Base-by-base conservation (phyloP, 108 stramenopile genomes). In the Pseudonitzschia delicatissima region DNA sequence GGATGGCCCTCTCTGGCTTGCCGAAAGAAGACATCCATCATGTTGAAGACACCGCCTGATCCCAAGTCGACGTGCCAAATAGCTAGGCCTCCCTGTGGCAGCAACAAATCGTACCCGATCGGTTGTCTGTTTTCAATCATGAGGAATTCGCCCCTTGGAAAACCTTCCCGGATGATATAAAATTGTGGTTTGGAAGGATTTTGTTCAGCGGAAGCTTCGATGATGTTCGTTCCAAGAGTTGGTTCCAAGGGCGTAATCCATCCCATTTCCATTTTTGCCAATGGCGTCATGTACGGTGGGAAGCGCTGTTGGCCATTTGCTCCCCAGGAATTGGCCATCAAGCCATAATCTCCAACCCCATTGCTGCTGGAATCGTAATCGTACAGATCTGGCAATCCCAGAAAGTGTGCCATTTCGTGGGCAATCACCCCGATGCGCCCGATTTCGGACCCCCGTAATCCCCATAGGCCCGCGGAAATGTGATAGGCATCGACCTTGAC, bases 111-210 rank as follows among this genome's bases (percentile, higher is more conserved):
- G 51, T 71, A 68, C 17, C 83, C 82, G 5, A 49, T 36, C 9
- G 29, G 39, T 65, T 84, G 86, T 18, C 86, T 68, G 69, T 87
- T 87, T 66, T 87, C 86, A 60, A 87, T 82, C 35, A 87, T 49
- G 5, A 87, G 71, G 44, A 83, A 87, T 64, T 87, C 85, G 9
- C 77, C 64, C 42, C 49, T 17, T 32, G 71, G 68, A 61, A 70
- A 83, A 63, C 81, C 68, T 13, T 73, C 72, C 29, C 45, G 33
- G 15, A 73, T 66, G 23, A 49, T 66, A 50, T 59, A 66, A 25
- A 64, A 45, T 58, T 65, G 67, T 37, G 73, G 61, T 4, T 45
- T 39, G 13, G 39, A 40, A 2, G 60, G 39, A 42, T 42, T 32
- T 29, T 37, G 39, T 18, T 66, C 61, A 23, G 71, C 68, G 8